A percentile compares a stretch with the other conserved stretches of the same genome.
phyloP scores from a whole-genome alignment of 805 yeast species.

The Schizosaccharomyces cryophilus region DNA sequence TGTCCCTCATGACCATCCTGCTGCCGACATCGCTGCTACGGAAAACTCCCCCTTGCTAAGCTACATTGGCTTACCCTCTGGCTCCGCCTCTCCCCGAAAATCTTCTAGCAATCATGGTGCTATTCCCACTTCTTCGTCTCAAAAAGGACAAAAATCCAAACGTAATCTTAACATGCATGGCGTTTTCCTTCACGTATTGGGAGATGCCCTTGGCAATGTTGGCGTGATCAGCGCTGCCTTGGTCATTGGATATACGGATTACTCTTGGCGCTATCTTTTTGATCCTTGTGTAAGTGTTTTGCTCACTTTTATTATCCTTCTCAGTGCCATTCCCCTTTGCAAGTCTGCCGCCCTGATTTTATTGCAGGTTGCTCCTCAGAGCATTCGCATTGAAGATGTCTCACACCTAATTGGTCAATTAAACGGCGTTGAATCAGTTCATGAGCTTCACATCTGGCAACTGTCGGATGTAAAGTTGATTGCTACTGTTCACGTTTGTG shows the following conservation, averaged over 20 bases:
- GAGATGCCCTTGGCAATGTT: constrained; percentile 85
- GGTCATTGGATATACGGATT: constrained; percentile 83
- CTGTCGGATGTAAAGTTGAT: constrained; percentile 64
- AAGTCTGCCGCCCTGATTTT: constrained; percentile 64
- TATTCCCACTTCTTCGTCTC: background rate
- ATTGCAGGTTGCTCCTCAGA: constrained; percentile 79
- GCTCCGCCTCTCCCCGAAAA: constrained; percentile 5
- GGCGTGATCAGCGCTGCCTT: constrained; percentile 81
- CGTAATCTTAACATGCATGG: constrained; percentile 67
- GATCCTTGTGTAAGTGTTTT: constrained; percentile 73
- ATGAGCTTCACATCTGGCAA: constrained; percentile 93
- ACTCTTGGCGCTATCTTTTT: constrained; percentile 59
- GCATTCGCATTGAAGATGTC: constrained; percentile 51
- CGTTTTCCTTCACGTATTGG: constrained; percentile 79
- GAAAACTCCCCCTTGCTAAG: constrained; percentile 18
- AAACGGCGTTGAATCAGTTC: constrained; percentile 59
- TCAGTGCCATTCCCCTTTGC: constrained; percentile 78
- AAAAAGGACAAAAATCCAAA: background rate
- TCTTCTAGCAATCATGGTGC: constrained; percentile 6
- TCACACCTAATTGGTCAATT: constrained; percentile 40
- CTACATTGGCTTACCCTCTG: constrained; percentile 6
- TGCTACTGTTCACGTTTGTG: constrained; percentile 72
- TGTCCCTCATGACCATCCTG: constrained; percentile 1
- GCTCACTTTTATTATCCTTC: constrained; percentile 68
- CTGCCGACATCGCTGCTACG: constrained; percentile 14